Evolutionary conservation across 2,329 filamentous ascomycete genomes (phyloP).

Genomic region (Aspergillus pseudoglaucus): DNA sequence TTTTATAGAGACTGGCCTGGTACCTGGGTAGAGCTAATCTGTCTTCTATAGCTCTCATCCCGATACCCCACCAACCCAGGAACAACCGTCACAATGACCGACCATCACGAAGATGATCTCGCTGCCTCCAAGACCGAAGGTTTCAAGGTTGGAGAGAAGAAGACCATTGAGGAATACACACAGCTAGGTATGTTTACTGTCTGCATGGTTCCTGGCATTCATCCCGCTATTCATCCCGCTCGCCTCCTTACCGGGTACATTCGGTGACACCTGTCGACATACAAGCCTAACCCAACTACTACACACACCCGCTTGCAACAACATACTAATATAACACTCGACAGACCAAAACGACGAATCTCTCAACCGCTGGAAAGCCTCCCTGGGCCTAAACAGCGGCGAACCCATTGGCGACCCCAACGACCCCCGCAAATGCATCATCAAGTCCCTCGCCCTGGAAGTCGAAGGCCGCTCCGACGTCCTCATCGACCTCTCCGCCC

Average conservation of each 20-base stretch:
- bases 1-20: too few species aligned
- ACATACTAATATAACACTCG: not conserved
- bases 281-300: too few species aligned
- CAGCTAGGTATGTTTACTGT: constrained; percentile 66
- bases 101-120: constrained; percentile 71
- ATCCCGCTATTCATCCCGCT: not conserved
- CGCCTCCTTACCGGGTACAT: not conserved
- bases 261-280: not conserved
- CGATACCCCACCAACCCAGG: not conserved
- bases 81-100: constrained; percentile 51
- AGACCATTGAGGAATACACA: constrained; percentile 90
- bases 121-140: constrained; percentile 83
- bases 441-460: constrained; percentile 83
- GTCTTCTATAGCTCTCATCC: not conserved
- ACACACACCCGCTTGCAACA: not conserved
- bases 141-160: constrained; percentile 98
- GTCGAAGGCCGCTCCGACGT: constrained; percentile 76
- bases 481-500: constrained; percentile 73
- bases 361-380: constrained; percentile 95
- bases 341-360: constrained; percentile 75
- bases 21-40: too few species aligned
- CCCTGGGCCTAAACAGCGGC: constrained; percentile 73
- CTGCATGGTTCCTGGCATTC: not conserved
- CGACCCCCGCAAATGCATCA: constrained; percentile 87
- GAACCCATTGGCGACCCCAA: constrained; percentile 66